Evolutionary conservation across 2,329 filamentous ascomycete genomes (phyloP).

Genomic region (Dothistroma pini): DNA sequence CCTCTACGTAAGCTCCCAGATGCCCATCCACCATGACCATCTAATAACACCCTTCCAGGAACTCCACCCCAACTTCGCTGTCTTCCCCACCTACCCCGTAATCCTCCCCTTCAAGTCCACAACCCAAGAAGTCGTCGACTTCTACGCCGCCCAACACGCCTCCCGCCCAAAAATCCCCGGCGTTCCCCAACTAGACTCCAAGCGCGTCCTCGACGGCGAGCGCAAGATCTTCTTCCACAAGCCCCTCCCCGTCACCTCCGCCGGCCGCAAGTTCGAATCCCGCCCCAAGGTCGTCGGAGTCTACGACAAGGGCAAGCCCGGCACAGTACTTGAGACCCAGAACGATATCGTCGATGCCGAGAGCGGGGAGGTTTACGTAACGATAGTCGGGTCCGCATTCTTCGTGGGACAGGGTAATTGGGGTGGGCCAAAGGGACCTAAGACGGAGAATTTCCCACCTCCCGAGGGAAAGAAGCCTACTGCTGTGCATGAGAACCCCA

Average conservation of each 20-base stretch:
- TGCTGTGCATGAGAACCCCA: constrained; percentile 65
- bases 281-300: constrained; percentile 76
- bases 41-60: constrained; percentile 55
- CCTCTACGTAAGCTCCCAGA: constrained; percentile 64
- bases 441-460: constrained; percentile 72
- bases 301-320: constrained; percentile 81
- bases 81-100: constrained; percentile 85
- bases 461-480: constrained; percentile 70
- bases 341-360: constrained; percentile 68
- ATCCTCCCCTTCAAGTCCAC: constrained; percentile 80
- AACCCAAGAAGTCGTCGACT: constrained; percentile 65
- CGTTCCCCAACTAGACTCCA: constrained; percentile 71
- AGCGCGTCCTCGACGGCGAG: constrained; percentile 77
- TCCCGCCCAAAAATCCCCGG: constrained; percentile 58
- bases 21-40: background rate
- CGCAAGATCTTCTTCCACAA: constrained; percentile 68
- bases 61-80: constrained; percentile 77
- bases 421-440: constrained; percentile 84
- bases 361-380: constrained; percentile 66
- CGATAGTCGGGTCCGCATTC: constrained; percentile 68
- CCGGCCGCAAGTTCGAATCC: constrained; percentile 69
- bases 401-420: constrained; percentile 78
- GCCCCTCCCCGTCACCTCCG: constrained; percentile 67
- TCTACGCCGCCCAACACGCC: constrained; percentile 62
- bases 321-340: constrained; percentile 74